Conservation (phyloP, 78 protist species). For the slime mould (Dictyostelium discoideum) region DNA sequence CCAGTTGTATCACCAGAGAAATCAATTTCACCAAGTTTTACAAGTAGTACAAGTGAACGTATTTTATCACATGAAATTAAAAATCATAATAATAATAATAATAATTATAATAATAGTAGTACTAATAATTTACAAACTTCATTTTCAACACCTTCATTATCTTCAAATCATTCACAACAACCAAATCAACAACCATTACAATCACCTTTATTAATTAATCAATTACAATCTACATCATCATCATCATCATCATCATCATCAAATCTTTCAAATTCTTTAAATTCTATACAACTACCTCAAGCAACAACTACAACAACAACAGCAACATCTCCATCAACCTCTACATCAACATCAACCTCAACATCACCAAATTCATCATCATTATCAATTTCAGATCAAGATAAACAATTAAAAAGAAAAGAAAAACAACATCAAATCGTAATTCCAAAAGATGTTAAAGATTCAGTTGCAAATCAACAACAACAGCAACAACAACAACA, state of each 20-base stretch:
- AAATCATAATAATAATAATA: background rate
- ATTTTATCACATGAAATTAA: background rate
- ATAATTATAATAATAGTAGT: background rate
- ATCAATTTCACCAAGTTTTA: conserved; percentile 1
- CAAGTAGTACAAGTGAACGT: background rate
- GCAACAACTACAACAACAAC: background rate
- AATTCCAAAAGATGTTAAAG: conserved; percentile 6
- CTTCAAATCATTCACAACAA: background rate
- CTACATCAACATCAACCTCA: background rate
- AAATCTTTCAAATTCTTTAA: background rate
- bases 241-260: background rate
- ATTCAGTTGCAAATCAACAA: background rate
- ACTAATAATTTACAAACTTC: background rate
- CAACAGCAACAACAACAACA: background rate
- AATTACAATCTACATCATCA: background rate
- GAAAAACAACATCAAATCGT: conserved; percentile 8
- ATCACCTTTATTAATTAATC: conserved; percentile 6
- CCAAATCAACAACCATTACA: background rate
- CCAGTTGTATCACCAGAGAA: conserved; percentile 13
- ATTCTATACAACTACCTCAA: background rate
- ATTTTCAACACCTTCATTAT: background rate
- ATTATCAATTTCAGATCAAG: background rate
- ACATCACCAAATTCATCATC: background rate
- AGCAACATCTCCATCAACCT: background rate
- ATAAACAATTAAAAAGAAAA: conserved; percentile 17